phyloP scores from a whole-genome alignment of 805 yeast species.

The Isabelozyma pseudorhagii region DNA sequence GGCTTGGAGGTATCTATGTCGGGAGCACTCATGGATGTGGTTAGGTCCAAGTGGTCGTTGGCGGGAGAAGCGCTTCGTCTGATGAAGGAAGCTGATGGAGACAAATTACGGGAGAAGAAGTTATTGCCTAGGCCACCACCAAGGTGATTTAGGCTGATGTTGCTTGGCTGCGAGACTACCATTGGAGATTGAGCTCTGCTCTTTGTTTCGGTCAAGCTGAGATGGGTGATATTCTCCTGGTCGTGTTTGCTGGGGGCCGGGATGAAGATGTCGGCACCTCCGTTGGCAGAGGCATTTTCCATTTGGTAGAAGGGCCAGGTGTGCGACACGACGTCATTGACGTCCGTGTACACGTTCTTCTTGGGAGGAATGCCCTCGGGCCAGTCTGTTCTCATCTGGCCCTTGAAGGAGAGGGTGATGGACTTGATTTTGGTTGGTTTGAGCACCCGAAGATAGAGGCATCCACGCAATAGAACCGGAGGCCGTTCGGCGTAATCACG shows the following conservation, averaged over 20 bases:
- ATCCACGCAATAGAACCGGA: slow-evolving; percentile 80
- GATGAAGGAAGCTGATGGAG: slow-evolving; percentile 23
- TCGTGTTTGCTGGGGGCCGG: slow-evolving; percentile 14
- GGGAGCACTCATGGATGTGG: slow-evolving; percentile 17
- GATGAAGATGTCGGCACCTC: slow-evolving; percentile 43
- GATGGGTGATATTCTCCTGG: slow-evolving; percentile 28
- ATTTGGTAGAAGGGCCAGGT: slow-evolving; percentile 83
- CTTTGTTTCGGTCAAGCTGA: slow-evolving; percentile 29
- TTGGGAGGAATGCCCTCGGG: slow-evolving; percentile 98
- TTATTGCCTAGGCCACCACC: slow-evolving; percentile 10
- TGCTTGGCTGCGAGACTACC: slow-evolving; percentile 1
- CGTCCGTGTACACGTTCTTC: slow-evolving; percentile 61
- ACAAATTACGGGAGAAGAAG: slow-evolving; percentile 21
- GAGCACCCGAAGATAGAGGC: slow-evolving; percentile 62
- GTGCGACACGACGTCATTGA: slow-evolving; percentile 66
- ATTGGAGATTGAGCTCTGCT: slow-evolving; percentile 14
- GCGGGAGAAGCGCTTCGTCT: slow-evolving; percentile 29
- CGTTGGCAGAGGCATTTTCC: slow-evolving; percentile 23
- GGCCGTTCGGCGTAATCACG: slow-evolving; percentile 63
- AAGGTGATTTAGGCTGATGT: slow-evolving; percentile 18
- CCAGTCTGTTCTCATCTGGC: slow-evolving; percentile 83
- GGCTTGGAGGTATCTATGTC: slow-evolving; percentile 18
- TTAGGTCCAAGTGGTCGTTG: slow-evolving; percentile 21
- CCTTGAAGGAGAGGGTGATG: slow-evolving; percentile 60
- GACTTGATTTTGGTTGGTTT: slow-evolving; percentile 72